A percentile compares a stretch with the other conserved stretches of the same genome.
These are phyloP conservation scores for Vitis amurensis DNA, from an alignment of 164 flowering plant genomes.

Conservation along the genomic window DNA sequence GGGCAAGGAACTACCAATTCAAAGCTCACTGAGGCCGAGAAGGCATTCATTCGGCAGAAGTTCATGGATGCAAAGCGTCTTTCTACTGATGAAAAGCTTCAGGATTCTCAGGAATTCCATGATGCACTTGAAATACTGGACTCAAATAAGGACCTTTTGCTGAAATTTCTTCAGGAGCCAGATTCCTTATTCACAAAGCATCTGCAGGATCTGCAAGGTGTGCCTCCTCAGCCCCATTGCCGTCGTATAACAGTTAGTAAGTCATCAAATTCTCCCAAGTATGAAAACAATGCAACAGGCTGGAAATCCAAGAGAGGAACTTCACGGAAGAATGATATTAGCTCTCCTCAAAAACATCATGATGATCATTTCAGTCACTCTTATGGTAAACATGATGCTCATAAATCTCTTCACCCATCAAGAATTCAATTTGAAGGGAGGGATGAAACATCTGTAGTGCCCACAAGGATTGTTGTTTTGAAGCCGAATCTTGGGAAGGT, in stretches of 20 bases:
- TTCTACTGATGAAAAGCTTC: slow-evolving; percentile 57
- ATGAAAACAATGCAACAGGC: slow-evolving; percentile 14
- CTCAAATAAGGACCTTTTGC: slow-evolving; percentile 62
- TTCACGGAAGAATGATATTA: slow-evolving; percentile 17
- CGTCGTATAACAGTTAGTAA: slow-evolving; percentile 32
- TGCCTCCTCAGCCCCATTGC: slow-evolving; percentile 27
- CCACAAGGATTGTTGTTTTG: slow-evolving; percentile 82
- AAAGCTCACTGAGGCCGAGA: slow-evolving; percentile 37
- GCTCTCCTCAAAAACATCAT: slow-evolving; percentile 23
- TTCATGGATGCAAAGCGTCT: slow-evolving; percentile 60
- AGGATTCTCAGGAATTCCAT: slow-evolving; percentile 60
- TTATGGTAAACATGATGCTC: slow-evolving; percentile 12
- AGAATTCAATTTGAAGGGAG: slow-evolving; percentile 19
- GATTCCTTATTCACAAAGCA: slow-evolving; percentile 74
- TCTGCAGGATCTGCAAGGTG: slow-evolving; percentile 47
- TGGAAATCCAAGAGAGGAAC: slow-evolving; percentile 29
- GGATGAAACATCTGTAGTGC: slow-evolving; percentile 23
- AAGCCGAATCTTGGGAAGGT: slow-evolving; percentile 67
- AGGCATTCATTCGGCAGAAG: slow-evolving; percentile 56
- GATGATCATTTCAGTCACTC: slow-evolving; percentile 15
- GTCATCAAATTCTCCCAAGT: slow-evolving; percentile 26
- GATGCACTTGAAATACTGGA: slow-evolving; percentile 64
- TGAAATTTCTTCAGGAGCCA: slow-evolving; percentile 72
- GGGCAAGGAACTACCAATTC: slow-evolving; percentile 20
- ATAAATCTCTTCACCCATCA: slow-evolving; percentile 22